Base-by-base conservation (phyloP, 2,329 filamentous ascomycete genomes). In the Arthroderma uncinatum region DNA sequence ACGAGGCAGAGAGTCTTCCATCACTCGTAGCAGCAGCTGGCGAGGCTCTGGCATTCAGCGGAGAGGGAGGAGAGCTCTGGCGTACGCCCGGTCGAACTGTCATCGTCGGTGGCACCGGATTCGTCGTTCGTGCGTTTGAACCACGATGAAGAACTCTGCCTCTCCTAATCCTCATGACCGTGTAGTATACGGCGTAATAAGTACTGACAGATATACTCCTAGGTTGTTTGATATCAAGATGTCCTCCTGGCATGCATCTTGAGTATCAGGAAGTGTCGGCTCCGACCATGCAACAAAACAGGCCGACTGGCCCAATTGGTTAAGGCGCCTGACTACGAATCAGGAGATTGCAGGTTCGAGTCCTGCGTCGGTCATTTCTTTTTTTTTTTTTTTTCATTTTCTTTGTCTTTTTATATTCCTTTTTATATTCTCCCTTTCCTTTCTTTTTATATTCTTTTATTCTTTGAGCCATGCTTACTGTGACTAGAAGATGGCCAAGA, bases 81-180 rank as follows among this genome's bases (percentile, higher is more conserved):
- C 61, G 55, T 19, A 19, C 57, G 1, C 53, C 57, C 0, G 67
- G 66, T 0, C 59, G 63, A 34, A 64, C 61, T 8, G 58, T 67
- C 3, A 10, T 48, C 0, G 21, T 68, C 8, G 19, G 56, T 3
- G 66, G 62, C 0, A 53, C 55, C 14, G 28, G 39, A 6, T 69
- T 63, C 57, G 61, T 64, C 40, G 63, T 69, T 36, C 63, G 66
- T 50, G 64, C 64, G n/a, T 67, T 64, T 36, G 67, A 69, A 54
- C 61, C 25, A 28, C 25, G n/a, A n/a, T n/a, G n/a, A n/a, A n/a
- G n/a, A n/a, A n/a, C n/a, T n/a, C n/a, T n/a, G n/a, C n/a, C n/a
- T n/a, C n/a, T n/a, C n/a, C n/a, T n/a, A n/a, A n/a, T n/a, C n/a
- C n/a, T n/a, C n/a, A n/a, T n/a, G n/a, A n/a, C n/a, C n/a, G n/a